phyloP scores from a whole-genome alignment of 2,329 filamentous ascomycete genomes.

The Aureobasidium namibiae region DNA sequence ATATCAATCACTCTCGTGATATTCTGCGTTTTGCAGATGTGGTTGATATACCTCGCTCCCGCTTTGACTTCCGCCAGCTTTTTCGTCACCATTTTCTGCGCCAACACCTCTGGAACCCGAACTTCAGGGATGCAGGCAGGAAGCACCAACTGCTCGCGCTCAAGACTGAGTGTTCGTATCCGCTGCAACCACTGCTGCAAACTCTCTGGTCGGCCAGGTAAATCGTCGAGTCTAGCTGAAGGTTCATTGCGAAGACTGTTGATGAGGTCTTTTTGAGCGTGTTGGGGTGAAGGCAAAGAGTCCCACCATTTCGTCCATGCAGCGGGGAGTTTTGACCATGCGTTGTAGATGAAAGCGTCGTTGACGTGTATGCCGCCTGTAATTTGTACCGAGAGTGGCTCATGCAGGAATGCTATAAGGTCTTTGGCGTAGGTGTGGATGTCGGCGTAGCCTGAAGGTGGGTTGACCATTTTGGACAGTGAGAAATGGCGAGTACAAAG shows the following conservation, averaged over 20 bases:
- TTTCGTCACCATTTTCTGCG: conserved; percentile 14
- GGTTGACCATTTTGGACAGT: neutral
- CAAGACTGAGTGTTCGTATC: conserved; percentile 11
- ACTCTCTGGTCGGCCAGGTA: conserved; percentile 7
- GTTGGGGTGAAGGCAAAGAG: neutral
- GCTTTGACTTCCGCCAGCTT: conserved; percentile 15
- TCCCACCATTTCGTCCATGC: conserved; percentile 16
- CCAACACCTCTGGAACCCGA: conserved; percentile 1
- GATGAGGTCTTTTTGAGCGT: conserved; percentile 15
- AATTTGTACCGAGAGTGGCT: conserved; percentile 14
- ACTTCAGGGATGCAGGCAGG: neutral
- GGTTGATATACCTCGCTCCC: conserved; percentile 13
- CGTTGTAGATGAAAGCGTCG: conserved; percentile 15
- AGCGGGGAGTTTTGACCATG: conserved; percentile 11
- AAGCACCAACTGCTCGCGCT: conserved; percentile 12
- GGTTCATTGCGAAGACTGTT: conserved; percentile 7
- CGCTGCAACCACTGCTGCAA: conserved; percentile 13
- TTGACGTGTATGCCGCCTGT: conserved; percentile 17
- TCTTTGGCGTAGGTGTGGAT: conserved; percentile 8
- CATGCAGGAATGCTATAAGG: conserved; percentile 12
- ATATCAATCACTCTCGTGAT: conserved; percentile 15
- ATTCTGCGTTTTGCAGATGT: conserved; percentile 12
- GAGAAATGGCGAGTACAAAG: too few species aligned
- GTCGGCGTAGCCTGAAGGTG: neutral
- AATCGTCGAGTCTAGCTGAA: neutral